These are phyloP conservation scores for Tothia fuscella DNA, from an alignment of 2,329 filamentous ascomycete species.

Conservation along the genomic window DNA sequence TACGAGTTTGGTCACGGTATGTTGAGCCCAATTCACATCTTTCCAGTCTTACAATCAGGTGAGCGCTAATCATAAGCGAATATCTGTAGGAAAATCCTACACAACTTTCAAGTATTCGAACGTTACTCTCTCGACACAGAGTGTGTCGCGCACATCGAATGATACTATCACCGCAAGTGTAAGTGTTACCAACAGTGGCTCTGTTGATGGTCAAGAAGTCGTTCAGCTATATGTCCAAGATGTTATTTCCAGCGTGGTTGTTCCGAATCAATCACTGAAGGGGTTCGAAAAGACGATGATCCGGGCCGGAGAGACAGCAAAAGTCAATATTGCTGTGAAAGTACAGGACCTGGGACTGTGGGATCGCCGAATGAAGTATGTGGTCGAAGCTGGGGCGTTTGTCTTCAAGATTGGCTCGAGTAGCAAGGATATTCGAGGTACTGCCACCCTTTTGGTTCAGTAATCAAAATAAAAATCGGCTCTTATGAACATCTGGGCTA, in stretches of 20 bases:
- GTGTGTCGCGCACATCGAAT: conserved; percentile 35
- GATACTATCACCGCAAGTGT: conserved; percentile 38
- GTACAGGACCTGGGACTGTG: conserved; percentile 43
- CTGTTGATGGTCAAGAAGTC: conserved; percentile 51
- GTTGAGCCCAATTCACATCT: no score
- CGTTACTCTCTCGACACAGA: conserved; percentile 33
- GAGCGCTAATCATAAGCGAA: no score
- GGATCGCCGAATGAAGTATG: conserved; percentile 53
- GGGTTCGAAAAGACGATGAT: conserved; percentile 56
- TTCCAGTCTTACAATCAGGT: no score
- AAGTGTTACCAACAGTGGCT: conserved; percentile 47
- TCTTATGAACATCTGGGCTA: no score
- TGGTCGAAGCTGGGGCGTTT: conserved; percentile 62
- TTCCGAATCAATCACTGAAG: conserved; percentile 52
- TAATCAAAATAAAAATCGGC: no score
- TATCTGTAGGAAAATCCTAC: conserved; percentile 37
- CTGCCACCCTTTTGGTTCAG: conserved; percentile 44
- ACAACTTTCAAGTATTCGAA: conserved; percentile 49
- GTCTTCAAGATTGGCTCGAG: conserved; percentile 47
- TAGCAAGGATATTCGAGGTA: conserved; percentile 44
- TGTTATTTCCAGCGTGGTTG: conserved; percentile 48
- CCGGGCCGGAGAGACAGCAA: conserved; percentile 46
- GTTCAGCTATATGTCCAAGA: conserved; percentile 58
- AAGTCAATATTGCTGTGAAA: conserved; percentile 38
- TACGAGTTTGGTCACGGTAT: conserved; percentile 60